Evolutionary conservation across 2,329 filamentous ascomycete genomes (phyloP), one percentile per base, ranked within the genome.

Genomic region (Xylaria sp.): DNA sequence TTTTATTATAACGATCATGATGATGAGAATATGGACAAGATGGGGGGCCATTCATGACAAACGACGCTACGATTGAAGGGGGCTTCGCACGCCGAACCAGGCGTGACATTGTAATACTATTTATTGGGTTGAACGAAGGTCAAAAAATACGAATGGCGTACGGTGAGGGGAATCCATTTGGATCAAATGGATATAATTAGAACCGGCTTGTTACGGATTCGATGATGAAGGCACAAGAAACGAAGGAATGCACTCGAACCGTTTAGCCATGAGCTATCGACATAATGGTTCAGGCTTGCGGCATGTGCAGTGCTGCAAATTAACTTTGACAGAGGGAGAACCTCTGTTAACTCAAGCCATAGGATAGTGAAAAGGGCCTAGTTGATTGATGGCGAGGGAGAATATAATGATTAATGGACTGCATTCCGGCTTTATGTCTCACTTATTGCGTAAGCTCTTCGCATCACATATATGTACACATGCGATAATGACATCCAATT

Each of bases 21-120:
- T 58, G 62, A 53, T 52, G 60, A 66, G 45, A 34, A 15, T 41
- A 65, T 12, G 41, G 43, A 43, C 23, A 34, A 36, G 34, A 66
- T 41, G 62, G 46, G 30, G 23, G 43, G n/a, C 18, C 9, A n/a
- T 20, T 32, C 13, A 59, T 45, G 43, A 43, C 39, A 23, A 60
- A 70, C 36, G 65, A 68, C 9, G 23, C 63, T 56, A 70, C 53
- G 68, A 70, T 45, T n/a, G 52, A 56, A 43, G 25, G 23, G 50
- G 15, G 18, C 53, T 28, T 8, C 13, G 20, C 36, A 12, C 28
- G 10, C 23, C 20, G 23, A 25, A 28, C 32, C 41, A 25, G 9
- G 43, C 25, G 45, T 20, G 13, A 45, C 41, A 13, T 53, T 69
- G 60, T 64, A 64, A 53, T 50, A 67, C 25, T 67, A 59, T 20